These are phyloP conservation scores for Pascua sp. DNA, from an alignment of 1,284 basidiomycete genomes.

Conservation along the genomic window DNA sequence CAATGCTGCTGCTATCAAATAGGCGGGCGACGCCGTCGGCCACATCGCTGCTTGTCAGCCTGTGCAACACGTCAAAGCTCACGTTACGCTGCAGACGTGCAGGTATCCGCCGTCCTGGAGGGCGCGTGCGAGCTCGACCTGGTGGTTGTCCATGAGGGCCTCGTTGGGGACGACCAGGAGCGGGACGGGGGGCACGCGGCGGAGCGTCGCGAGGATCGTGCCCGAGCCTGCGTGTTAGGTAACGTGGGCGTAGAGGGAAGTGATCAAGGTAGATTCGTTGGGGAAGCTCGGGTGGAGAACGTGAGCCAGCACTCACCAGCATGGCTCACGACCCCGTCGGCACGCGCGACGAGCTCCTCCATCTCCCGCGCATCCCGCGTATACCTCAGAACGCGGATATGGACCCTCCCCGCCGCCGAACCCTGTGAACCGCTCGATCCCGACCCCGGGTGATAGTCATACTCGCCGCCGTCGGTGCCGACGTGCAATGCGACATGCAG, in stretches of 20 bases:
- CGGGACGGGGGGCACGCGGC: constrained; percentile 59
- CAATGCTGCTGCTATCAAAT: neutral
- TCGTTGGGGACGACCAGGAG: constrained; percentile 87
- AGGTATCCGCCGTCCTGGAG: constrained; percentile 64
- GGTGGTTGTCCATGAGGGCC: constrained; percentile 87
- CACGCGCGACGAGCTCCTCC: constrained; percentile 60
- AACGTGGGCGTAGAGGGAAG: too few species aligned
- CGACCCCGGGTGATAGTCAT: neutral
- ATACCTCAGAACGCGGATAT: constrained; percentile 66
- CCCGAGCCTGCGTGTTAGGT: constrained; percentile 67
- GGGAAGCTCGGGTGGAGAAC: too few species aligned
- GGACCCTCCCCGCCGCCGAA: constrained; percentile 38
- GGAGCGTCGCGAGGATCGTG: constrained; percentile 83
- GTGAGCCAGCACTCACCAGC: constrained; percentile 84
- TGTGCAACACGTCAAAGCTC: constrained; percentile 9
- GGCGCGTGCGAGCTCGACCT: constrained; percentile 77
- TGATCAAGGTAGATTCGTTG: too few species aligned
- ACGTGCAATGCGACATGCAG: constrained; percentile 42
- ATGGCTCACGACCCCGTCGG: constrained; percentile 84
- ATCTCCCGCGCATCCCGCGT: constrained; percentile 59
- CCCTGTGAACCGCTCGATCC: neutral
- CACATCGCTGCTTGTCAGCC: constrained; percentile 7
- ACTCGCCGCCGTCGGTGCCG: constrained; percentile 16
- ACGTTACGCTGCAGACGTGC: constrained; percentile 54
- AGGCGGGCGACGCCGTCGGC: constrained; percentile 1